A percentile compares a stretch with the other conserved stretches of the same genome.
Evolutionary conservation across 2,329 filamentous ascomycete species (phyloP).

Genomic region (Chalara sp.): DNA sequence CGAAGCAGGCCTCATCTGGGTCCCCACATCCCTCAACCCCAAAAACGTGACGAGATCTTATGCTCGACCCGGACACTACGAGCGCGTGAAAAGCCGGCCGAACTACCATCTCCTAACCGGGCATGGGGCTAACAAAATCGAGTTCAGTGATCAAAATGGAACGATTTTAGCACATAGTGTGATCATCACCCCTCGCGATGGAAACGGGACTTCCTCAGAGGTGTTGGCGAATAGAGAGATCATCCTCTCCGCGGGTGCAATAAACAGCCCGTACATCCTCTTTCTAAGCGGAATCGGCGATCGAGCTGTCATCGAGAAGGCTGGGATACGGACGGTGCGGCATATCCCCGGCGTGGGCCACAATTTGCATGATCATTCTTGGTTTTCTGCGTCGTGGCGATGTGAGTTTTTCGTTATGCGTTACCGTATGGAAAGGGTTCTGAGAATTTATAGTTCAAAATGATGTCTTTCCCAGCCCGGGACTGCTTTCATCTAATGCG

Average conservation of each 20-base stretch:
- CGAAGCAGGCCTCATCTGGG: conserved; percentile 6
- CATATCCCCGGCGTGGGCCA: conserved; percentile 35
- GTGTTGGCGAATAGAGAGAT: conserved; percentile 27
- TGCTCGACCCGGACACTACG: conserved; percentile 33
- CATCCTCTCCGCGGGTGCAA: conserved; percentile 29
- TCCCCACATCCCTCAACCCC: conserved; percentile 8
- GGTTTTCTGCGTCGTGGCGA: no score
- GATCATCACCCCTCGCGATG: background rate
- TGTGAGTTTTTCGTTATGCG: no score
- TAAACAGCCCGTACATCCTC: conserved; percentile 18
- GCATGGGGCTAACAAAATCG: conserved; percentile 43
- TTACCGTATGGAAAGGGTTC: no score
- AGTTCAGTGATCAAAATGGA: conserved; percentile 20
- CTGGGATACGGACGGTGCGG: conserved; percentile 28
- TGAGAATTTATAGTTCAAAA: no score
- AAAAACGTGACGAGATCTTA: conserved; percentile 26
- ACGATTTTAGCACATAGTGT: conserved; percentile 1
- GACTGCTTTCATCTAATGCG: no score
- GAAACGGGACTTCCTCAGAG: background rate
- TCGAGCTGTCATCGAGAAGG: conserved; percentile 21
- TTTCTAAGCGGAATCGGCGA: conserved; percentile 23
- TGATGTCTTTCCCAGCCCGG: no score
- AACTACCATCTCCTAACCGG: conserved; percentile 52
- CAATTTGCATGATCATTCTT: conserved; percentile 27
- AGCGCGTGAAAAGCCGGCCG: conserved; percentile 24